Conservation (phyloP, 2,329 filamentous ascomycete genomes). For the Tolypocladium capitatum region DNA sequence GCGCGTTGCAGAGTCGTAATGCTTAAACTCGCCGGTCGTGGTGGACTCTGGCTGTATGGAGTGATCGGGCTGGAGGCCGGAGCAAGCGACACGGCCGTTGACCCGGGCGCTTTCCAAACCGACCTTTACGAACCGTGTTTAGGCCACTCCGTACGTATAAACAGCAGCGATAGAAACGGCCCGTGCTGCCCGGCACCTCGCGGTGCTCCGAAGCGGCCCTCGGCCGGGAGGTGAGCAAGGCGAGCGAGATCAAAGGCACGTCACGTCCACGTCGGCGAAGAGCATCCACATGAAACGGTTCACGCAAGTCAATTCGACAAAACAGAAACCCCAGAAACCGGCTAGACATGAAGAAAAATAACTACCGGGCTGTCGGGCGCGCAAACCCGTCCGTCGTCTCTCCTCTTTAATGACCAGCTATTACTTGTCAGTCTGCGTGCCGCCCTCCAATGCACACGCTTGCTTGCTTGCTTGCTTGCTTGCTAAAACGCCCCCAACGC, state of each 20-base stretch:
- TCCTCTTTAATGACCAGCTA: neutral
- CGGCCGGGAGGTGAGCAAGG: neutral
- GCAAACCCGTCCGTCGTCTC: neutral
- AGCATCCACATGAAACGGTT: no score
- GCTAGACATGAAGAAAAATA: neutral
- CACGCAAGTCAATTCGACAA: neutral
- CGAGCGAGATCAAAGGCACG: neutral
- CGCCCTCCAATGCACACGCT: neutral
- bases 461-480: neutral
- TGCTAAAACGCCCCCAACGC: neutral
- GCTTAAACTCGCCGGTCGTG: neutral
- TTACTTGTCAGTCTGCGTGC: neutral
- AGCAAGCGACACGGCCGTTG: neutral
- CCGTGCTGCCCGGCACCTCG: neutral
- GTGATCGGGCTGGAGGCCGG: neutral
- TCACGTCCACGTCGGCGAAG: no score
- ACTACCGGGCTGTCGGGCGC: neutral
- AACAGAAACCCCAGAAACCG: neutral
- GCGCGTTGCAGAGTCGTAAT: neutral
- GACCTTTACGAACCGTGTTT: neutral
- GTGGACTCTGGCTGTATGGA: no score
- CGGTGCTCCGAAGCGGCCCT: neutral
- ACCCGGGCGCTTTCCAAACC: neutral
- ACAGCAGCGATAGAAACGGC: neutral
- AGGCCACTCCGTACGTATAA: no score